Percentiles rank a stretch among this genome's conserved stretches.
Conservation (phyloP, 805 yeast genomes). For the Saccharomycopsis sp. region DNA sequence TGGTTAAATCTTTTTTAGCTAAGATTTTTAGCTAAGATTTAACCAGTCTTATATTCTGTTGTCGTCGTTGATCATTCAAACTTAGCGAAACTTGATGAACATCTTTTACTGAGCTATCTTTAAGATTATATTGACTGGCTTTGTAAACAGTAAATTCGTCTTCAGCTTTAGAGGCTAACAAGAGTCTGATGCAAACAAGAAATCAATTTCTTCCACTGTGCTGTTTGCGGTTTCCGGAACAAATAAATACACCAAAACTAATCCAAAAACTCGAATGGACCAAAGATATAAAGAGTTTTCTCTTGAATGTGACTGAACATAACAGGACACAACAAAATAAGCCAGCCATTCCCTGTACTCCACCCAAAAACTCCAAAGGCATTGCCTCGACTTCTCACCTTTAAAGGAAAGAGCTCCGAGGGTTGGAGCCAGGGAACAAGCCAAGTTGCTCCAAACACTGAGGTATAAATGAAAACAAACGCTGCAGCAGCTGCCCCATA, state of each 20-base stretch:
- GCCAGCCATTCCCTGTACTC: slow-evolving; percentile 57
- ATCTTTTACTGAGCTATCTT: too few species aligned
- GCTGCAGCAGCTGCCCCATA: slow-evolving; percentile 64
- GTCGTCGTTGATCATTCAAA: too few species aligned
- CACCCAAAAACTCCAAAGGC: slow-evolving; percentile 57
- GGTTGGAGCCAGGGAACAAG: slow-evolving; percentile 58
- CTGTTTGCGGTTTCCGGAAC: slow-evolving; percentile 76
- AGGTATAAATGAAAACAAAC: slow-evolving; percentile 38
- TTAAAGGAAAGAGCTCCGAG: slow-evolving; percentile 53
- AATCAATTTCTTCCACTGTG: slow-evolving; percentile 66
- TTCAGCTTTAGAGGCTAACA: not conserved
- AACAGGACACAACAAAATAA: slow-evolving; percentile 60
- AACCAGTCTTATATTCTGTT: too few species aligned
- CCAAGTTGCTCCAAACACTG: slow-evolving; percentile 46
- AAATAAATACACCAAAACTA: slow-evolving; percentile 55
- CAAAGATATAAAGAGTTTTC: slow-evolving; percentile 66
- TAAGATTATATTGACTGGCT: too few species aligned
- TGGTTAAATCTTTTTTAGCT: too few species aligned
- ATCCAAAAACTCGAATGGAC: slow-evolving; percentile 50
- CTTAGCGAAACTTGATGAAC: too few species aligned
- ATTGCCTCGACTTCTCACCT: slow-evolving; percentile 51
- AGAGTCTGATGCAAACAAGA: slow-evolving; percentile 37
- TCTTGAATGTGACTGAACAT: slow-evolving; percentile 42
- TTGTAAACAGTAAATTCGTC: too few species aligned
- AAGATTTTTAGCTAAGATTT: too few species aligned